Evolutionary conservation across 1,284 basidiomycete genomes (phyloP), one percentile per base, ranked within the genome.

Genomic region (Anthracocystis walkeri): DNA sequence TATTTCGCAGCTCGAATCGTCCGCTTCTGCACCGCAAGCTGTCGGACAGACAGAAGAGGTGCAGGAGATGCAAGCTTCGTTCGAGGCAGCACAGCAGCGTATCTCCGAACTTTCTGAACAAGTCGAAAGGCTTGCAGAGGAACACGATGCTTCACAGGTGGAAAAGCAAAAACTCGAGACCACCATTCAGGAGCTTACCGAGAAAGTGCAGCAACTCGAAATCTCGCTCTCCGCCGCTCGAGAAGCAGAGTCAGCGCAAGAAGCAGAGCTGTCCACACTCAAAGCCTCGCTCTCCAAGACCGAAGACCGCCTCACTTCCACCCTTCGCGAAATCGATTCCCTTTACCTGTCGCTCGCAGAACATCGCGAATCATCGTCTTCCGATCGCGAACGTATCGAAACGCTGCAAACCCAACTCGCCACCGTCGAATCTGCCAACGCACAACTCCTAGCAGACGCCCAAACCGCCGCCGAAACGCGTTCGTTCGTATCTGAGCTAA

Each of bases 281-380:
- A 41, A 42, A 20, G 1, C 40, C 11, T 4, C 25, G 6, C 56
- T 68, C 10, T 41, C 41, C 16, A 65, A 56, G 29, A 7, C 58
- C 1, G 40, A 65, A 27, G 65, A 68, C 3, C 42, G 55, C 1
- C 29, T 61, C n/a, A 7, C 53, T 0, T 5, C 46, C 0, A 44
- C 56, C 11, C n/a, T 14, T 4, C 35, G 31, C 20, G 45, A 74
- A 10, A 18, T 65, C 18, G 40, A 51, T 7, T 10, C 54, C 0
- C 29, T 58, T 4, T 38, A 65, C 3, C 31, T 74, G 0, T 40
- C 45, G n/a, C 62, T 74, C 16, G 71, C 64, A 40, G 72, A 70
- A 42, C 56, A 59, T 2, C 55, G 63, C 56, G 67, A 75, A 23
- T 20, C 21, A 2, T n/a, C 61, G 1, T 58, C 61, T 7, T 10